A percentile compares a stretch with the other conserved stretches of the same genome.
These are phyloP conservation scores for Wallacemonas collosoma DNA, from an alignment of 208 protist genomes.

Conservation along the genomic window DNA sequence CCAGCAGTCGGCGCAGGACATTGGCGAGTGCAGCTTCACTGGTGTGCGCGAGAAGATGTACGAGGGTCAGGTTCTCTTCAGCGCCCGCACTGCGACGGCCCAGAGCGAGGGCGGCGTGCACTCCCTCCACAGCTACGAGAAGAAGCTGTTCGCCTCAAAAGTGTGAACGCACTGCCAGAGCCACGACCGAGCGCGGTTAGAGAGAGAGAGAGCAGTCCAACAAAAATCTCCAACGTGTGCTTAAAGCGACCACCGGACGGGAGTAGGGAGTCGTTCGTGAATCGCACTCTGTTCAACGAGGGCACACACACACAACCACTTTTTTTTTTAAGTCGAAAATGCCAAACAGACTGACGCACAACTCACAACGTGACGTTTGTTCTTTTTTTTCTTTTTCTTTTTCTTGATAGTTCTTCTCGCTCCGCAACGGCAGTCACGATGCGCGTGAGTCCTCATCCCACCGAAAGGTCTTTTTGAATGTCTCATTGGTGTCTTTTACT, in stretches of 20 bases:
- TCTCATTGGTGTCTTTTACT: background rate
- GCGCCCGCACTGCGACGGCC: slow-evolving; percentile 87
- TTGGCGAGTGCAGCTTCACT: slow-evolving; percentile 84
- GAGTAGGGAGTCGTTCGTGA: too few species aligned
- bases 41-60: slow-evolving; percentile 88
- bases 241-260: too few species aligned
- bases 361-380: background rate
- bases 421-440: too few species aligned
- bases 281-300: too few species aligned
- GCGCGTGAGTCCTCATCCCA: too few species aligned
- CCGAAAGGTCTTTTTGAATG: too few species aligned
- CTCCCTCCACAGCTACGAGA: slow-evolving; percentile 92
- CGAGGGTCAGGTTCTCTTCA: slow-evolving; percentile 92
- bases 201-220: too few species aligned
- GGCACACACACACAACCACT: too few species aligned
- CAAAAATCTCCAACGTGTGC: too few species aligned
- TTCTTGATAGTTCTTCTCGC: background rate
- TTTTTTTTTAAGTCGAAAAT: too few species aligned
- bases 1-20: slow-evolving; percentile 94
- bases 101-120: slow-evolving; percentile 94
- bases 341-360: too few species aligned
- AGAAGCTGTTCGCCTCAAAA: slow-evolving; percentile 86
- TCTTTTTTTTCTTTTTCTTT: background rate
- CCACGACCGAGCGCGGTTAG: background rate
- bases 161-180: slow-evolving; percentile 31